These are phyloP conservation scores for Dipteronia sinensis DNA, from an alignment of 345 rosid genomes.

Conservation along the genomic window DNA sequence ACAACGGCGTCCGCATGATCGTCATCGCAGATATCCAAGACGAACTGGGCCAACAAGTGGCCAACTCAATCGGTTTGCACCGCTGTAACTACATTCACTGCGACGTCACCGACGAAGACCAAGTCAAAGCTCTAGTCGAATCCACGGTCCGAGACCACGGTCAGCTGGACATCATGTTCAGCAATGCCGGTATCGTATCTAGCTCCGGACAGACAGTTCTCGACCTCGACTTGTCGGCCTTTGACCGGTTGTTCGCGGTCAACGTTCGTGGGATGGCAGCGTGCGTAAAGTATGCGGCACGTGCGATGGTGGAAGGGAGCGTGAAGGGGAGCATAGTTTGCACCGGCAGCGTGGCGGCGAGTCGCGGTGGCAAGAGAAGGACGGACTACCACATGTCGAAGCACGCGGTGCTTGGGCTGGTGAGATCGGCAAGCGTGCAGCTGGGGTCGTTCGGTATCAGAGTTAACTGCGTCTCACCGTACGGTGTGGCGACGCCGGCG, in stretches of 20 bases:
- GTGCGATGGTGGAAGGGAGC: constrained; percentile 38
- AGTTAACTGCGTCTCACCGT: constrained; percentile 49
- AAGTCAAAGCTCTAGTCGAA: constrained; percentile 37
- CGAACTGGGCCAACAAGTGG: constrained; percentile 26
- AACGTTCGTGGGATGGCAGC: constrained; percentile 37
- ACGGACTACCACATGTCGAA: constrained; percentile 44
- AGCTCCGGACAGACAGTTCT: constrained; percentile 30
- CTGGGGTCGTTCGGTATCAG: constrained; percentile 48
- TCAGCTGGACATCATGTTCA: constrained; percentile 38
- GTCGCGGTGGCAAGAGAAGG: not conserved
- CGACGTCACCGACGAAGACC: constrained; percentile 38
- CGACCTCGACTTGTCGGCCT: constrained; percentile 22
- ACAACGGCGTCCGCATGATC: constrained; percentile 27
- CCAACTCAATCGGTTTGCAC: constrained; percentile 27
- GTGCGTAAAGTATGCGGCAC: constrained; percentile 38
- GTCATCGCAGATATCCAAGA: constrained; percentile 43
- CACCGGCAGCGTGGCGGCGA: constrained; percentile 34
- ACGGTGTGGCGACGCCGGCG: constrained; percentile 37
- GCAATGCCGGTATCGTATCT: constrained; percentile 37
- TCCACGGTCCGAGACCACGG: constrained; percentile 28
- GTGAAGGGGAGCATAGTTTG: constrained; percentile 45
- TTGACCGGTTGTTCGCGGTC: constrained; percentile 26
- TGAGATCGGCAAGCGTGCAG: constrained; percentile 41
- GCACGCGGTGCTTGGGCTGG: constrained; percentile 44
- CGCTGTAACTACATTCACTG: constrained; percentile 31